Evolutionary conservation across 2,329 filamentous ascomycete genomes (phyloP).

Genomic region (Talaromyces sp.): DNA sequence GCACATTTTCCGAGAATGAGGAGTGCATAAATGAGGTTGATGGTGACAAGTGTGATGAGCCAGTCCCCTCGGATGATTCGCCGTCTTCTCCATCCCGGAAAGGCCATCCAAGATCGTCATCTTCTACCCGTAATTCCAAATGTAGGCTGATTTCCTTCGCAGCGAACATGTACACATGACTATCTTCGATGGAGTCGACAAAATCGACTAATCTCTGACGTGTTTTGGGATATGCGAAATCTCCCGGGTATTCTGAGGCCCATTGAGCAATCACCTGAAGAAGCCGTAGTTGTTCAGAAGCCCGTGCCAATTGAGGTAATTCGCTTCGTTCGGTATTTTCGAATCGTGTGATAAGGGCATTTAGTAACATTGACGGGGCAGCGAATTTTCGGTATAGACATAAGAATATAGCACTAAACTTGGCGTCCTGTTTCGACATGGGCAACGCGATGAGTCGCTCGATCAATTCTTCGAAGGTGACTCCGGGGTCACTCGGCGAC

Average conservation of each 20-base stretch:
- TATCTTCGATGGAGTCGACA: constrained; percentile 67
- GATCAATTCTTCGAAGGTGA: constrained; percentile 65
- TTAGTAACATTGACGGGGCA: constrained; percentile 72
- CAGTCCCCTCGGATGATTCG: constrained; percentile 33
- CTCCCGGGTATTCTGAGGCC: constrained; percentile 85
- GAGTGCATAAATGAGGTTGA: constrained; percentile 30
- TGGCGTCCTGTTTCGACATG: constrained; percentile 80
- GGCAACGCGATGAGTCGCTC: constrained; percentile 80
- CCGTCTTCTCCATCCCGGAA: constrained; percentile 64
- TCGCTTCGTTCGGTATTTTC: constrained; percentile 71
- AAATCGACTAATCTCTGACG: constrained; percentile 71
- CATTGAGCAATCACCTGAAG: constrained; percentile 83
- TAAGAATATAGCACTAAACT: constrained; percentile 84
- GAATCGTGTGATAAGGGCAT: constrained; percentile 62
- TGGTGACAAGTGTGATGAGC: constrained; percentile 42
- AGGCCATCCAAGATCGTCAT: constrained; percentile 94
- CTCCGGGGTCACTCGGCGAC: constrained; percentile 33
- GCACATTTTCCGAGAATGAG: constrained; percentile 31
- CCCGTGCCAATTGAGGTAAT: constrained; percentile 71
- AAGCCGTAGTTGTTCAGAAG: constrained; percentile 75
- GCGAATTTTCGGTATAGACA: constrained; percentile 94
- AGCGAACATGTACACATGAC: constrained; percentile 78
- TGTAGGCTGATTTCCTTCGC: constrained; percentile 80
- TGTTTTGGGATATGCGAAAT: constrained; percentile 78
- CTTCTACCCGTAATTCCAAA: constrained; percentile 71